Conservation (phyloP, 2,329 filamentous ascomycete genomes). For the Colletotrichum sp. region DNA sequence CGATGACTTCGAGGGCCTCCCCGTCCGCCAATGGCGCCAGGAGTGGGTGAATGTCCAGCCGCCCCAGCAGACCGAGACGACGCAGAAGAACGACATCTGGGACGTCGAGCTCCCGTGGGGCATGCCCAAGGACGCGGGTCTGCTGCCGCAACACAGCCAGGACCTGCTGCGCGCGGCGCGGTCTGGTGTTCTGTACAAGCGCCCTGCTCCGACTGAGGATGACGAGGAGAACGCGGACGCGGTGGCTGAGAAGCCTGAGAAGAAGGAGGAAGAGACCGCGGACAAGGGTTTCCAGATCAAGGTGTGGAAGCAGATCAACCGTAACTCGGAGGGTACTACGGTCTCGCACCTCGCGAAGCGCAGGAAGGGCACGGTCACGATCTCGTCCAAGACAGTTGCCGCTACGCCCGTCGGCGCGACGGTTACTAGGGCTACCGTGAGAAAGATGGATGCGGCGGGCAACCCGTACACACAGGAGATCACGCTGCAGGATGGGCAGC, state of each 20-base stretch:
- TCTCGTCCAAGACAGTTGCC: slow-evolving; percentile 55
- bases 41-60: slow-evolving; percentile 73
- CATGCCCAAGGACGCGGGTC: slow-evolving; percentile 85
- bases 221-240: slow-evolving; percentile 60
- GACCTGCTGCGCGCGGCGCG: slow-evolving; percentile 83
- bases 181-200: slow-evolving; percentile 77
- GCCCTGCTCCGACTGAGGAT: slow-evolving; percentile 66
- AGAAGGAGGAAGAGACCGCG: slow-evolving; percentile 67
- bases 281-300: slow-evolving; percentile 59
- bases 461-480: slow-evolving; percentile 86
- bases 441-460: slow-evolving; percentile 77
- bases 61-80: slow-evolving; percentile 66
- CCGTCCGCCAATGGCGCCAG: slow-evolving; percentile 88
- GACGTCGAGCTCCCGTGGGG: slow-evolving; percentile 75
- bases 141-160: slow-evolving; percentile 80
- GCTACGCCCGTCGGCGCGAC: slow-evolving; percentile 54
- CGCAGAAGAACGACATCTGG: slow-evolving; percentile 70
- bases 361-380: slow-evolving; percentile 64
- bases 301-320: slow-evolving; percentile 66
- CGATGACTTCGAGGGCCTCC: slow-evolving; percentile 74
- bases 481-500: slow-evolving; percentile 79
- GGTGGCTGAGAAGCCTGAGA: slow-evolving; percentile 57
- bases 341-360: slow-evolving; percentile 65
- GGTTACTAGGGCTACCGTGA: slow-evolving; percentile 80
- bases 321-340: slow-evolving; percentile 58